These are phyloP conservation scores for Circinella minor DNA, from an alignment of 371 early-diverging fungal genomes.

Conservation along the genomic window DNA sequence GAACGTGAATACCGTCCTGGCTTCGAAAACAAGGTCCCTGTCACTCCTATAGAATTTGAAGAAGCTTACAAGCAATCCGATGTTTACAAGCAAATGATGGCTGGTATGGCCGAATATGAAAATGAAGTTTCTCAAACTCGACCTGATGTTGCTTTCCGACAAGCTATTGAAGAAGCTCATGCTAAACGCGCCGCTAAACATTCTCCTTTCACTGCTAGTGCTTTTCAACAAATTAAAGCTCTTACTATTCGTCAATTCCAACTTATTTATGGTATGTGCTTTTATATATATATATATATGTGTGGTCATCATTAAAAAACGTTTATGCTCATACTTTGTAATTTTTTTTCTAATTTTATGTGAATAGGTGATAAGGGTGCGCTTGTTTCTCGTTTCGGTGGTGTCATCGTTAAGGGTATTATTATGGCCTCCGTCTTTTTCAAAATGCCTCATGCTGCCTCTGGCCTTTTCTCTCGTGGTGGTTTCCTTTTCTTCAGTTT, in stretches of 20 bases:
- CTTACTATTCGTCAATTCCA: slow-evolving; percentile 57
- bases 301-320: not conserved
- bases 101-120: slow-evolving; percentile 33
- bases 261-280: slow-evolving; percentile 26
- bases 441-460: slow-evolving; percentile 48
- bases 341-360: slow-evolving; percentile 15
- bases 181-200: slow-evolving; percentile 40
- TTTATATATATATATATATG: not conserved
- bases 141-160: slow-evolving; percentile 47
- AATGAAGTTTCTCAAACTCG: slow-evolving; percentile 22
- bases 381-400: slow-evolving; percentile 56
- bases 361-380: slow-evolving; percentile 47
- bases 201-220: slow-evolving; percentile 56
- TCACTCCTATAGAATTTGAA: slow-evolving; percentile 51
- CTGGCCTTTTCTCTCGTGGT: slow-evolving; percentile 73
- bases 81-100: slow-evolving; percentile 27
- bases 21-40: slow-evolving; percentile 49
- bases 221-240: slow-evolving; percentile 48
- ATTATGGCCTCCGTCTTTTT: slow-evolving; percentile 73
- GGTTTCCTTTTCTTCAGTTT: slow-evolving; percentile 63
- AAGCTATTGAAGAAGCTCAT: slow-evolving; percentile 50
- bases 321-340: slow-evolving; percentile 22
- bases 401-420: slow-evolving; percentile 63
- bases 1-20: slow-evolving; percentile 61
- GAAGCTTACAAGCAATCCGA: slow-evolving; percentile 35